Percentiles rank a stretch among this genome's conserved stretches.
Evolutionary conservation across 2,329 filamentous ascomycete species (phyloP).

Genomic region (Trichoderma pleuroti): DNA sequence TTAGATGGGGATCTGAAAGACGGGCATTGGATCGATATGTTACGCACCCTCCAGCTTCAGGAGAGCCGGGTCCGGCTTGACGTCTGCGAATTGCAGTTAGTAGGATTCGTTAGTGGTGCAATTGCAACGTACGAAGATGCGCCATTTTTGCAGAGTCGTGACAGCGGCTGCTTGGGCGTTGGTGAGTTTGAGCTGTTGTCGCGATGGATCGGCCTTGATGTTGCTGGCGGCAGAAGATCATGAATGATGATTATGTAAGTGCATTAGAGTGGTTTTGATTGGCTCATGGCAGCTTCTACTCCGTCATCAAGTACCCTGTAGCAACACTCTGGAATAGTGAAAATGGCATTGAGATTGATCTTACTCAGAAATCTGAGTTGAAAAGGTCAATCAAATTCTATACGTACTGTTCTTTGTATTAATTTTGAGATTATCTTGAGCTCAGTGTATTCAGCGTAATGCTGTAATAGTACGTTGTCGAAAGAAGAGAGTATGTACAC

Average conservation of each 20-base stretch:
- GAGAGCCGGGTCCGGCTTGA: slow-evolving; percentile 42
- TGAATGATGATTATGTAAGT: slow-evolving; percentile 23
- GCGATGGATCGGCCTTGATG: slow-evolving; percentile 26
- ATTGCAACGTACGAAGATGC: slow-evolving; percentile 35
- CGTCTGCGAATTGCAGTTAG: slow-evolving; percentile 34
- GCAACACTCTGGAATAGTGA: background rate
- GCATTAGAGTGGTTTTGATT: background rate
- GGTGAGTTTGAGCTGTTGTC: slow-evolving; percentile 18
- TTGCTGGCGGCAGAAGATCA: slow-evolving; percentile 22
- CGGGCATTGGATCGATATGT: slow-evolving; percentile 22
- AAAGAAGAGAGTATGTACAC: background rate
- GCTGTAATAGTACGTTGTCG: background rate
- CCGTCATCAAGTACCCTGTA: slow-evolving; percentile 1
- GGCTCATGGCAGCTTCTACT: background rate
- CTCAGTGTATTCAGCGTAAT: background rate
- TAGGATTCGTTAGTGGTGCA: background rate
- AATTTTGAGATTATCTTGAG: background rate
- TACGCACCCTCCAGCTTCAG: slow-evolving; percentile 40
- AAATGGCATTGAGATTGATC: background rate
- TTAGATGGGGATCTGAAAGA: slow-evolving; percentile 23
- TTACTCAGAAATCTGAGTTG: background rate
- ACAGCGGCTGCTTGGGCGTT: slow-evolving; percentile 23
- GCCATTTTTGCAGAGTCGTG: slow-evolving; percentile 35
- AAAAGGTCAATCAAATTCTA: background rate
- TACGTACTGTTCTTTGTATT: background rate